Conservation (phyloP, 371 early-diverging fungal species). For the Actinomortierella ambigua region DNA sequence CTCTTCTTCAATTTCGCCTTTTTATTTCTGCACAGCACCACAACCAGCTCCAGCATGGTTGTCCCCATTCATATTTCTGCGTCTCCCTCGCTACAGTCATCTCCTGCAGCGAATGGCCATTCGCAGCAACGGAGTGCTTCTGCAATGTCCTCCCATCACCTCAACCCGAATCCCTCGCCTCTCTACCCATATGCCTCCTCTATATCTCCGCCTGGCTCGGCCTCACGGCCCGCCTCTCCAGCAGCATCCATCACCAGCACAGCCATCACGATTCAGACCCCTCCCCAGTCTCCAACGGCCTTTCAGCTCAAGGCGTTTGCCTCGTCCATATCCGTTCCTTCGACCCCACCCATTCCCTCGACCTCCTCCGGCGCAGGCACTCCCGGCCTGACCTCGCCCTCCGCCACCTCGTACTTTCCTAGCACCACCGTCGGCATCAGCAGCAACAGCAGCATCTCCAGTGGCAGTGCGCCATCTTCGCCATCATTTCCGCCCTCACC, state of each 20-base stretch:
- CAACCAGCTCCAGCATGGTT: constrained; percentile 3
- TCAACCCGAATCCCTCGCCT: constrained; percentile 24
- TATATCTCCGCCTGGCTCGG: constrained; percentile 9
- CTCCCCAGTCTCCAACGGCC: constrained; percentile 24
- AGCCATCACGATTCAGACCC: constrained; percentile 11
- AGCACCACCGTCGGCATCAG: constrained; percentile 6
- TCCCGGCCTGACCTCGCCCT: constrained; percentile 9
- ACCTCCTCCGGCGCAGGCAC: constrained; percentile 2
- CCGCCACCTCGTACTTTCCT: too few species aligned
- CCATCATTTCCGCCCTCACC: constrained; percentile 7
- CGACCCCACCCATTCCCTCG: constrained; percentile 9
- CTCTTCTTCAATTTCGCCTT: background rate
- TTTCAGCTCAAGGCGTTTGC: constrained; percentile 15
- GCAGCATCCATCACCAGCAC: constrained; percentile 20
- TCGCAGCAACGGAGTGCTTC: constrained; percentile 25
- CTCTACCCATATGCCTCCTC: constrained; percentile 22
- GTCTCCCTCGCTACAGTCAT: constrained; percentile 4
- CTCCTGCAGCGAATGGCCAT: constrained; percentile 47
- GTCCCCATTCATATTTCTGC: background rate
- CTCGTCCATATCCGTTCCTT: background rate
- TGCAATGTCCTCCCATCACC: constrained; percentile 19
- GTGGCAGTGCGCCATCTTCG: constrained; percentile 3
- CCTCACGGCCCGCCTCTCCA: constrained; percentile 31
- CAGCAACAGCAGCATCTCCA: background rate
- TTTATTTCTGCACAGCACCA: background rate